Conservation (phyloP, 2,329 filamentous ascomycete genomes). For the Rhynchosporium graminicola region DNA sequence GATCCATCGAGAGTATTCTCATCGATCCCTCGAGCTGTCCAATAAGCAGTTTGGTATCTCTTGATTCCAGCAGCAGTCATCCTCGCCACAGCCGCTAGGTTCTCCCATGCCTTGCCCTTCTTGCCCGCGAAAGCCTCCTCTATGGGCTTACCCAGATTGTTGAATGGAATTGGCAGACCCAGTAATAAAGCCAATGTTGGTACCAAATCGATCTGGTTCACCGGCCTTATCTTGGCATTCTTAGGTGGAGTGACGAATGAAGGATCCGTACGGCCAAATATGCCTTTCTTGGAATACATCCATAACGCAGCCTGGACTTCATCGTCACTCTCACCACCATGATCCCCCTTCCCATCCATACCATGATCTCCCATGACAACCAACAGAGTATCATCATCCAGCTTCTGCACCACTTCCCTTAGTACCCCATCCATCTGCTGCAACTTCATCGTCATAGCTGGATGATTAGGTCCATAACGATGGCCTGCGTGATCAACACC, state of each 20-base stretch:
- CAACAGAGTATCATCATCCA: conserved; percentile 85
- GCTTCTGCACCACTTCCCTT: conserved; percentile 64
- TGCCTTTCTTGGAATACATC: conserved; percentile 92
- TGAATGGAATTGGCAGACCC: conserved; percentile 92
- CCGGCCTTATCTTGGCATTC: conserved; percentile 76
- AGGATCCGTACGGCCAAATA: conserved; percentile 76
- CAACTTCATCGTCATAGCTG: conserved; percentile 87
- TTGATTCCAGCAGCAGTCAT: conserved; percentile 83
- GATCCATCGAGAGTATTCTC: conserved; percentile 56
- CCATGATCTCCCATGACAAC: conserved; percentile 99
- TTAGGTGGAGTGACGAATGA: conserved; percentile 58
- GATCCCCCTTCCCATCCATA: conserved; percentile 96
- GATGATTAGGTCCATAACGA: conserved; percentile 89
- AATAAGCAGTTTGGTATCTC: conserved; percentile 85
- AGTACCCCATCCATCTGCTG: conserved; percentile 87
- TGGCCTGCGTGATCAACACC: conserved; percentile 97
- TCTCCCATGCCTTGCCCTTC: conserved; percentile 70
- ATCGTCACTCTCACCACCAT: conserved; percentile 96
- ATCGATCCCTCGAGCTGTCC: conserved; percentile 67
- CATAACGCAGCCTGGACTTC: conserved; percentile 93
- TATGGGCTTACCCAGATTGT: conserved; percentile 90
- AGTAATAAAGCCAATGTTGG: conserved; percentile 86
- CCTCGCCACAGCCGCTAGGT: conserved; percentile 74
- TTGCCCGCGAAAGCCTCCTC: conserved; percentile 85
- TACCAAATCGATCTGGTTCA: conserved; percentile 90